Conservation (phyloP, 495 filamentous ascomycete genomes). For the Penicillium egyptiacum region DNA sequence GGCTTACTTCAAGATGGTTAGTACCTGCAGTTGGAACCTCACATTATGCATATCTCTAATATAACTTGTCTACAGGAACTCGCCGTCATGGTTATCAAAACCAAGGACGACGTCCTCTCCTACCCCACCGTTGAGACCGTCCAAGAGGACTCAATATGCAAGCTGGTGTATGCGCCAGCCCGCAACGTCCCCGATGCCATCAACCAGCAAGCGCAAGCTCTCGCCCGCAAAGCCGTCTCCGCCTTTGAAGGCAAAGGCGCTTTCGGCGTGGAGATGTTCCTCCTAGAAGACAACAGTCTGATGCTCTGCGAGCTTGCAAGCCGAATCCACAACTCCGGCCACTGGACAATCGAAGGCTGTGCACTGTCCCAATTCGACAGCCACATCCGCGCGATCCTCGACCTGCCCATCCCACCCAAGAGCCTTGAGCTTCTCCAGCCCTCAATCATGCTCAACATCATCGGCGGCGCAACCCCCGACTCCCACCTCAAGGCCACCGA, state of each 20-base stretch:
- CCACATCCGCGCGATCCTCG: conserved; percentile 83
- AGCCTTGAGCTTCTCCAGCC: conserved; percentile 60
- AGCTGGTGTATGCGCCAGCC: conserved; percentile 85
- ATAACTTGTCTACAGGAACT: conserved; percentile 56
- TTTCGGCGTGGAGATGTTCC: conserved; percentile 96
- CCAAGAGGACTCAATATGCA: conserved; percentile 94
- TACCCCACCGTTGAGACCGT: conserved; percentile 93
- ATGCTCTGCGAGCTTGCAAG: conserved; percentile 95
- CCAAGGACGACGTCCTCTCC: conserved; percentile 71
- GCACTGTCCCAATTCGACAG: conserved; percentile 87
- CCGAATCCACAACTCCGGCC: conserved; percentile 92
- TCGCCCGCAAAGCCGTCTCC: conserved; percentile 76
- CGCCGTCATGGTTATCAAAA: conserved; percentile 93
- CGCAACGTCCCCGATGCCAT: conserved; percentile 63
- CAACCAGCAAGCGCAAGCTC: conserved; percentile 64
- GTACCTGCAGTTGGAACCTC: conserved; percentile 9
- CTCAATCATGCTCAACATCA: conserved; percentile 95
- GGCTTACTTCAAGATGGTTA: conserved; percentile 71
- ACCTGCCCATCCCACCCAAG: conserved; percentile 65
- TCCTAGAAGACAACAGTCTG: conserved; percentile 71
- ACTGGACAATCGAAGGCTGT: conserved; percentile 96
- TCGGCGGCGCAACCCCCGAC: conserved; percentile 69
- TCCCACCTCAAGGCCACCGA: conserved; percentile 70
- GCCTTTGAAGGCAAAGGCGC: conserved; percentile 85
- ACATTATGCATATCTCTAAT: not conserved